Base-by-base conservation (phyloP, 768 basidiomycete species). In the Tricholoma hemisulphureum region DNA sequence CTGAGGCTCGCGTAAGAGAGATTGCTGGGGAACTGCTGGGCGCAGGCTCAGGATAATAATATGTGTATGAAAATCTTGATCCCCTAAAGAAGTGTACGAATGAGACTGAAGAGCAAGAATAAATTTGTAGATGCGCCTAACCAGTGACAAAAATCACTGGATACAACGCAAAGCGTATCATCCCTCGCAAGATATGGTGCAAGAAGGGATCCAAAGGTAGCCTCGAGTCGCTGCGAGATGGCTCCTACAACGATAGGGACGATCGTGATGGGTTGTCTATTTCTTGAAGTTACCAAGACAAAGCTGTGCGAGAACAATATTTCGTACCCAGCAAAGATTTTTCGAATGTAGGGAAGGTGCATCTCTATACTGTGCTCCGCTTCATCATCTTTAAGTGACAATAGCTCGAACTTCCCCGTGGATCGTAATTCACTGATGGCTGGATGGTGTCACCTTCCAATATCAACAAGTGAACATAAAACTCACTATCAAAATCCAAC, bases 61-160 rank as follows among this genome's bases (percentile, higher is more conserved):
- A 86, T 0, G 93, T 95, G 73, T 95, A 96, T 13, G 83, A 83
- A 69, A 94, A 97, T 45, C 93, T 83, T 6, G 80, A 79, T 10
- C 94, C 94, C 93, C 92, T 93, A 60, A 2, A 57, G 14, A n/a
- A 51, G 13, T 2, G 18, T 16, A 20, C 29, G 48, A 34, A 53
- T 51, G 53, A 49, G n/a, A 51, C 51, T 52, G 35, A 57, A 29
- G 28, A 3, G 9, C 14, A 23, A 2, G 1, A 57, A 50, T 8
- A 32, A 28, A 18, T 14, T 4, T 24, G 16, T 14, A 37, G 46
- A 24, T 34, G 43, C 6, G 29, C 61, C 83, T 60, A 55, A 95
- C 95, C 97, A 99, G 71, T 99, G 97, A 68, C 97, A 98, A 70
- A 99, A 99, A 71, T 99, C 97, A 58, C 91, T 93, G 4, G 95